Evolutionary conservation across 1,139 yeast species (phyloP).

Genomic region (Blastobotrys raffinosifermentans): DNA sequence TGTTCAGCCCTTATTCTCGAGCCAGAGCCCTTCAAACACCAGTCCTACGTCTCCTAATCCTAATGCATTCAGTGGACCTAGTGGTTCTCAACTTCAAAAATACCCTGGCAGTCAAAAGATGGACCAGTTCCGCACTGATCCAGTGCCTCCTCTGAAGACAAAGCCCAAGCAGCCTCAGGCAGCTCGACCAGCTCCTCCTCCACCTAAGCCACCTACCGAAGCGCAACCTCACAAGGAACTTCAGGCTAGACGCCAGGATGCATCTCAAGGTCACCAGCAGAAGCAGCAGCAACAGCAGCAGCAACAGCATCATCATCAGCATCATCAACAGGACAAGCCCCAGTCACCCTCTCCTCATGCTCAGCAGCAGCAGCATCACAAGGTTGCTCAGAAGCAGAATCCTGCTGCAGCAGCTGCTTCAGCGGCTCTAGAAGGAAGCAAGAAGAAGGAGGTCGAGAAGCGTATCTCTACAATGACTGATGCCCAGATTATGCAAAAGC

Average conservation of each 20-base stretch:
- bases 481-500: slow-evolving; percentile 75
- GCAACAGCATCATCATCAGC: slow-evolving; percentile 21
- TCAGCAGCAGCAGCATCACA: slow-evolving; percentile 8
- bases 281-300: slow-evolving; percentile 17
- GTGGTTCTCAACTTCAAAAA: neutral
- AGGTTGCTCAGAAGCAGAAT: slow-evolving; percentile 29
- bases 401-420: slow-evolving; percentile 31
- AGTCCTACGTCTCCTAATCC: neutral
- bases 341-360: slow-evolving; percentile 1
- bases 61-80: neutral
- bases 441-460: slow-evolving; percentile 38
- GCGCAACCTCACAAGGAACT: slow-evolving; percentile 18
- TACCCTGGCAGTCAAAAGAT: neutral
- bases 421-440: slow-evolving; percentile 19
- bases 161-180: slow-evolving; percentile 2
- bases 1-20: neutral
- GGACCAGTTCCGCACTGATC: neutral
- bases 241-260: slow-evolving; percentile 15
- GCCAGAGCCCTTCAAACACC: neutral
- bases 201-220: slow-evolving; percentile 9
- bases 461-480: slow-evolving; percentile 72
- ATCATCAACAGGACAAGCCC: slow-evolving; percentile 13
- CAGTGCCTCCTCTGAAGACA: neutral
- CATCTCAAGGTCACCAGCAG: slow-evolving; percentile 10
- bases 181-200: slow-evolving; percentile 18